Base-by-base conservation (phyloP, 306 rosid species). In the Lupinus albus region DNA sequence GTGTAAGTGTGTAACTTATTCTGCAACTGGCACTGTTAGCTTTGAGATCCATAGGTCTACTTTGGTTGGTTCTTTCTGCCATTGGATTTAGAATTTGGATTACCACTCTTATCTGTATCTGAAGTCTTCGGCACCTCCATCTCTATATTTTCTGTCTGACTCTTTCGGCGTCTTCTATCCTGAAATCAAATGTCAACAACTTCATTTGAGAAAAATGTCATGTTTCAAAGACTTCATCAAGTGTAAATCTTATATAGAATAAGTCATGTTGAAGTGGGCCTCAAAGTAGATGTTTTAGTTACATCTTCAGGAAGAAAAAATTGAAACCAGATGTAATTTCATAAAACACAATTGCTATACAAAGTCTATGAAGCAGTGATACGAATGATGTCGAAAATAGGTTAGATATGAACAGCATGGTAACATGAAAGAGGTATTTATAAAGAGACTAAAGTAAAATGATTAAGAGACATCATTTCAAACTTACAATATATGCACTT, bases 81-180 rank as follows among this genome's bases (percentile, higher is more conserved):
- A 68, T 58, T 71, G 20, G 78, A 52, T 79, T 67, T 84, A 1
- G 57, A 3, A 25, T 2, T 25, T 52, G 86, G 93, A 70, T 78
- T 78, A 38, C 76, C 78, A 33, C 81, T 76, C 85, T 68, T 78
- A 1, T 85, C 91, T 32, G 84, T 80, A 46, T 89, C 87, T 39
- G 86, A 83, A 62, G 62, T 48, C 25, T 68, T 78, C 5, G 61
- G 83, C 49, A 53, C 50, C 71, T 76, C 89, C 4, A 57, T 32
- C 45, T 74, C 87, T 10, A 21, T 16, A 50, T 44, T 83, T 55
- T 72, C 86, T n/a, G 82, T 78, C 55, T 73, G 85, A 72, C 83
- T 78, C 73, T 59, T 85, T 42, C 89, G 73, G 61, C 79, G 86
- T 60, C 96, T 85, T 54, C 93, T 82, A 64, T 85, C 96, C 93